Percentiles rank a stretch among this genome's conserved stretches.
These are phyloP conservation scores for Brettanomyces nanus DNA, from an alignment of 805 yeast species.

Conservation along the genomic window DNA sequence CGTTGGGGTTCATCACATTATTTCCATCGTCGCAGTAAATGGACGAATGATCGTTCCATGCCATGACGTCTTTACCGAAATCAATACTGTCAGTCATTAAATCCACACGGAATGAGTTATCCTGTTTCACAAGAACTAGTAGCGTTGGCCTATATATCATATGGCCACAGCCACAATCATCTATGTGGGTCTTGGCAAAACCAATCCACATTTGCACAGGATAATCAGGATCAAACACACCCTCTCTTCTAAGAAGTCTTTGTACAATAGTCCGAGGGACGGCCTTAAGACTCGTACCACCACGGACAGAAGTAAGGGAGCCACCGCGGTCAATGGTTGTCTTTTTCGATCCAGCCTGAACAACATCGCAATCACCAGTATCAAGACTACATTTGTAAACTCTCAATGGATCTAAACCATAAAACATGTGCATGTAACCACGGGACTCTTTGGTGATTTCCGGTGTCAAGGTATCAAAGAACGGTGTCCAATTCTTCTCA, in stretches of 20 bases:
- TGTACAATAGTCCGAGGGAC: constrained; percentile 18
- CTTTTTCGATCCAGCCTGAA: constrained; percentile 19
- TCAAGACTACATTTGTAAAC: constrained; percentile 26
- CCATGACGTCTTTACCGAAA: constrained; percentile 17
- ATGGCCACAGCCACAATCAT: constrained; percentile 32
- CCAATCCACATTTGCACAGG: constrained; percentile 36
- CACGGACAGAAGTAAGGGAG: constrained; percentile 21
- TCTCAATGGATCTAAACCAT: constrained; percentile 26
- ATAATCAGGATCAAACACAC: constrained; percentile 18
- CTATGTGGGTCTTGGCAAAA: constrained; percentile 36
- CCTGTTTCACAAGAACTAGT: constrained; percentile 27
- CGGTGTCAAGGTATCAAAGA: constrained; percentile 21
- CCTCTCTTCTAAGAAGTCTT: constrained; percentile 3
- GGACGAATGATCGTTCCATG: constrained; percentile 3
- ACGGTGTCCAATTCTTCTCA: constrained; percentile 35
- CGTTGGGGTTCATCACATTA: constrained; percentile 2
- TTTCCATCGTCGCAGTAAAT: constrained; percentile 20
- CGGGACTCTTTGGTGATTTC: constrained; percentile 20
- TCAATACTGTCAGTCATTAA: constrained; percentile 26
- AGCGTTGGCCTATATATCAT: constrained; percentile 37
- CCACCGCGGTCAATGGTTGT: constrained; percentile 12
- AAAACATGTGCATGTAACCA: constrained; percentile 24
- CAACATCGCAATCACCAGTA: constrained; percentile 22
- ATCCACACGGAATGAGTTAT: constrained; percentile 26
- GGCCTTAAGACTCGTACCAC: constrained; percentile 25